A percentile compares a stretch with the other conserved stretches of the same genome.
phyloP scores from a whole-genome alignment of 768 basidiomycete species.

The Amanita thiersii region DNA sequence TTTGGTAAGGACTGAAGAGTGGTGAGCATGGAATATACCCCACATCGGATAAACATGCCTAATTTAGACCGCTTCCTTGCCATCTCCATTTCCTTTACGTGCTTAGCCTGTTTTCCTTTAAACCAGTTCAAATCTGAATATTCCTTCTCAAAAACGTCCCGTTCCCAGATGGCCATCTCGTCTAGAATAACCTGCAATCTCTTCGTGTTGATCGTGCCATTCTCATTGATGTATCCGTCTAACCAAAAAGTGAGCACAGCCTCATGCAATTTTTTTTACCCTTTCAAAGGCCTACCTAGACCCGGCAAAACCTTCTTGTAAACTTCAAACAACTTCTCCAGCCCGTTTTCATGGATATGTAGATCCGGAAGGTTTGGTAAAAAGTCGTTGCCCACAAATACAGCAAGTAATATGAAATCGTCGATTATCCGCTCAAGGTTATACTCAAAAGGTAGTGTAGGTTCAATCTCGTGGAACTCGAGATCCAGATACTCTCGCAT shows the following conservation, averaged over 20 bases:
- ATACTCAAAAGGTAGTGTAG: conserved; percentile 69
- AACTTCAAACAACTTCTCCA: conserved; percentile 89
- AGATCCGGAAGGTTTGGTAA: conserved; percentile 92
- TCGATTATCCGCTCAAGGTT: conserved; percentile 93
- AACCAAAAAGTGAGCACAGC: background rate
- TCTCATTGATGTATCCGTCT: conserved; percentile 94
- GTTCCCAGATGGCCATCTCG: conserved; percentile 84
- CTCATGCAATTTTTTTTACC: background rate
- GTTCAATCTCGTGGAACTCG: conserved; percentile 76
- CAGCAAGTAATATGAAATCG: conserved; percentile 93
- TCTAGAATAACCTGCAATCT: conserved; percentile 82
- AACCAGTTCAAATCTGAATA: conserved; percentile 88
- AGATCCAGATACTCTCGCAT: conserved; percentile 97
- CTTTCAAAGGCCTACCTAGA: conserved; percentile 35
- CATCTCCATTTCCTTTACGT: conserved; percentile 56
- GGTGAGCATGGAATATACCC: conserved; percentile 12
- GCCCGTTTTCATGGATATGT: conserved; percentile 95
- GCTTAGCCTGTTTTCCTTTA: conserved; percentile 85
- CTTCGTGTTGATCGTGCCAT: conserved; percentile 70
- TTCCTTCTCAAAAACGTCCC: conserved; percentile 87
- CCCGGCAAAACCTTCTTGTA: conserved; percentile 90
- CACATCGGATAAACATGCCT: conserved; percentile 32
- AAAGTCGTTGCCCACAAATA: conserved; percentile 98
- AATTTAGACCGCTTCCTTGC: conserved; percentile 50
- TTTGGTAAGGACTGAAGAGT: conserved; percentile 50